Percentiles rank a stretch among this genome's conserved stretches.
Conservation (phyloP, 1,284 basidiomycete species). For the Pascua sp. region DNA sequence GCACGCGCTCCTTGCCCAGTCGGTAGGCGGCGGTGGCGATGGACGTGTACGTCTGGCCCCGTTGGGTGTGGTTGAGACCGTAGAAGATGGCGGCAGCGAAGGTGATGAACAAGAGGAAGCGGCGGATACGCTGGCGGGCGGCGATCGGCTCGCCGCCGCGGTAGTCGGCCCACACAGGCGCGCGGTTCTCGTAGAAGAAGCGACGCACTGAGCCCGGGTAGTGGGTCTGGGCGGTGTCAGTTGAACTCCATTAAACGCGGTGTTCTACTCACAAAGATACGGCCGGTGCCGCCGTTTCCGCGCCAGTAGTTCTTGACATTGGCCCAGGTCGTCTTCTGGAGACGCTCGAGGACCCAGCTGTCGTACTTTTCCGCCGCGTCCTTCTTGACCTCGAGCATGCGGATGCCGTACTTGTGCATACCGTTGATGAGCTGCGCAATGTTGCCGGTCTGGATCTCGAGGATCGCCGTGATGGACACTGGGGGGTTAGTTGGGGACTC, state of each 20-base stretch:
- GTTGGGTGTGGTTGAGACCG: not conserved
- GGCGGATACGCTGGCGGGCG: constrained; percentile 7
- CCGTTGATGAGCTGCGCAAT: constrained; percentile 12
- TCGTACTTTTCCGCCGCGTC: constrained; percentile 15
- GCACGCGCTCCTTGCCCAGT: no score
- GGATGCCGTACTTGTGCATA: constrained; percentile 16
- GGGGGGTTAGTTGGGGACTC: no score
- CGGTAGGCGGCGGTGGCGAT: no score
- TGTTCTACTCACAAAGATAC: constrained; percentile 13
- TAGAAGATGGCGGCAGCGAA: not conserved
- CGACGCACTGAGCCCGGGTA: constrained; percentile 14
- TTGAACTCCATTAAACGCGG: no score
- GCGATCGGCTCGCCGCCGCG: constrained; percentile 16
- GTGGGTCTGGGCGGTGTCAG: constrained; percentile 17
- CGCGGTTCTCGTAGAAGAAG: constrained; percentile 16
- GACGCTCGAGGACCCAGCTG: constrained; percentile 10
- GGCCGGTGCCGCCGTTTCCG: constrained; percentile 14
- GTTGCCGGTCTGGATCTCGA: constrained; percentile 19
- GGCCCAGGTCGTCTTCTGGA: constrained; percentile 16
- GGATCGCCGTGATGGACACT: constrained; percentile 10
- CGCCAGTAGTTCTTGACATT: constrained; percentile 21
- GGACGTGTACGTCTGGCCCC: not conserved
- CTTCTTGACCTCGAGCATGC: constrained; percentile 17
- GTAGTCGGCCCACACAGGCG: constrained; percentile 17
- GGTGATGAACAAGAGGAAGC: not conserved